A percentile compares a stretch with the other conserved stretches of the same genome.
phyloP scores from a whole-genome alignment of 1,284 basidiomycete species.

The Prillingera fragicola region DNA sequence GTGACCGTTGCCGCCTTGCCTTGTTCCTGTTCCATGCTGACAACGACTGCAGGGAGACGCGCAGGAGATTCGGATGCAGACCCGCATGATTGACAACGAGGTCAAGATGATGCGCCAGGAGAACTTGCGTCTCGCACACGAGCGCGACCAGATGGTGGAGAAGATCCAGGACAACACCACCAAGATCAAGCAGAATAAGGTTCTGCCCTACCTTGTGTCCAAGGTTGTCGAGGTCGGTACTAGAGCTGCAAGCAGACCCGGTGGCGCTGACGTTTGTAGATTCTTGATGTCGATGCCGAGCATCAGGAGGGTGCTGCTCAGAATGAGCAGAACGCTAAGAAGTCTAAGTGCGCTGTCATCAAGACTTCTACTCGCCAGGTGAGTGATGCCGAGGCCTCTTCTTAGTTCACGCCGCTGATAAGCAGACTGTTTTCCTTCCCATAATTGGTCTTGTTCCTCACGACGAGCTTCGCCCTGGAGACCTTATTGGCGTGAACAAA shows the following conservation, averaged over 20 bases:
- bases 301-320: slow-evolving; percentile 90
- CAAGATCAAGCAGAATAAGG: slow-evolving; percentile 99
- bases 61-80: slow-evolving; percentile 64
- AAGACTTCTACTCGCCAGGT: slow-evolving; percentile 92
- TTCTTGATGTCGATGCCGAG: slow-evolving; percentile 90
- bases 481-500: slow-evolving; percentile 98
- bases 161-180: slow-evolving; percentile 97
- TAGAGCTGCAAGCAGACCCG: neutral
- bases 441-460: slow-evolving; percentile 94
- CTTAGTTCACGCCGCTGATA: slow-evolving; percentile 1
- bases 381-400: too few relatives aligned
- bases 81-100: slow-evolving; percentile 87
- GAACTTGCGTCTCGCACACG: slow-evolving; percentile 83
- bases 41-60: slow-evolving; percentile 10
- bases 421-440: slow-evolving; percentile 91
- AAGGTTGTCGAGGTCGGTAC: slow-evolving; percentile 84
- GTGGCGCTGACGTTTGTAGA: slow-evolving; percentile 52
- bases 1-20: neutral
- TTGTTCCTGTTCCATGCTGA: slow-evolving; percentile 5
- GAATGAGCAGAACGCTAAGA: slow-evolving; percentile 87
- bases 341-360: slow-evolving; percentile 97
- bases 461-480: slow-evolving; percentile 79
- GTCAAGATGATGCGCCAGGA: slow-evolving; percentile 96
- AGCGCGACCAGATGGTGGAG: slow-evolving; percentile 93
- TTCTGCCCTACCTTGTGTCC: slow-evolving; percentile 93